Conservation (phyloP, 805 yeast genomes). For the Phaffomyces opuntiae region DNA sequence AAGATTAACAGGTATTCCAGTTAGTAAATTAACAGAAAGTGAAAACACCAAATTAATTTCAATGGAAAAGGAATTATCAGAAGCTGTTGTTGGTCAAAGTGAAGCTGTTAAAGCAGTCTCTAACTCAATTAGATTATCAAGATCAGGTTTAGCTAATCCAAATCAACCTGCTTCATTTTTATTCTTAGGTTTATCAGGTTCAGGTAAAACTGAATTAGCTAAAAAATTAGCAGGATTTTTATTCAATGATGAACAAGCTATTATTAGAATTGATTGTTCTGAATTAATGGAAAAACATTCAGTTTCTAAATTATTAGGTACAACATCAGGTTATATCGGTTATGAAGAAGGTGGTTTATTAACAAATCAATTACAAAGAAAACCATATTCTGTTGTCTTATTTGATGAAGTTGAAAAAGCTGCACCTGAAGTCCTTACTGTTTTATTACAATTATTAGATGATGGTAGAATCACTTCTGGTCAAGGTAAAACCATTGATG, state of each 20-base stretch:
- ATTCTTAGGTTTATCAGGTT: conserved; percentile 92
- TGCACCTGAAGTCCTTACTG: conserved; percentile 93
- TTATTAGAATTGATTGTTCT: conserved; percentile 96
- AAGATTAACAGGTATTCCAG: conserved; percentile 94
- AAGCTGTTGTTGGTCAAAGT: conserved; percentile 88
- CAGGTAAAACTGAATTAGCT: conserved; percentile 97
- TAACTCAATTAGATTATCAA: conserved; percentile 84
- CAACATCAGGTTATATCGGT: conserved; percentile 96
- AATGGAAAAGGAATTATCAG: conserved; percentile 83
- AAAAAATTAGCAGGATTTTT: conserved; percentile 94
- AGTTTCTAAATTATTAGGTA: conserved; percentile 90
- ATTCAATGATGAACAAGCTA: conserved; percentile 93
- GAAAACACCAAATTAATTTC: conserved; percentile 90
- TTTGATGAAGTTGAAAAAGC: conserved; percentile 99
- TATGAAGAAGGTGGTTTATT: conserved; percentile 96
- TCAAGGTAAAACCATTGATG: conserved; percentile 88
- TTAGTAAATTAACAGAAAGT: conserved; percentile 86
- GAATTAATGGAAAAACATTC: conserved; percentile 94
- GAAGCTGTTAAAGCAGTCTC: conserved; percentile 96
- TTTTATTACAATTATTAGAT: conserved; percentile 85
- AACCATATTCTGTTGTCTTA: conserved; percentile 92
- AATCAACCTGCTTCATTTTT: conserved; percentile 93
- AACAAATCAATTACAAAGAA: conserved; percentile 84
- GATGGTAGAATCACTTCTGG: conserved; percentile 96
- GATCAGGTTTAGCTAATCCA: conserved; percentile 95